Conservation (phyloP, 2,329 filamentous ascomycete species). For the Truncatella angustata region DNA sequence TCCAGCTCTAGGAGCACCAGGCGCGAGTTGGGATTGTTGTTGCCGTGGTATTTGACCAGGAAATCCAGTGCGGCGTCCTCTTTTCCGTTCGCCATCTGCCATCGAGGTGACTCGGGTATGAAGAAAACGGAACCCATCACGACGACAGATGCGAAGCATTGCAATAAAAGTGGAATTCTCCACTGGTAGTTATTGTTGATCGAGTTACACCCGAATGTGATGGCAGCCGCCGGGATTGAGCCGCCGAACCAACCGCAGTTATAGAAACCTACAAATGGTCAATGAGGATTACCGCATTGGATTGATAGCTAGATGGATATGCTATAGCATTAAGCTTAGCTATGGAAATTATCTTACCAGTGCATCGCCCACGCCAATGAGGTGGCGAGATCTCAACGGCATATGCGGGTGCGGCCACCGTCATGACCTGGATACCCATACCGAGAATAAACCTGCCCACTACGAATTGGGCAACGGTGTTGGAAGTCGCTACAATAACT, state of each 20-base stretch:
- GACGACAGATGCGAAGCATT: constrained; percentile 41
- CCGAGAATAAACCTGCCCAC: constrained; percentile 47
- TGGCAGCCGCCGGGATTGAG: constrained; percentile 46
- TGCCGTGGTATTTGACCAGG: constrained; percentile 41
- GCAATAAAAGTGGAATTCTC: constrained; percentile 48
- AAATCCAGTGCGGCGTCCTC: constrained; percentile 39
- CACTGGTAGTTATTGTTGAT: constrained; percentile 46
- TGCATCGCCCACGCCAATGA: constrained; percentile 49
- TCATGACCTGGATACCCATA: constrained; percentile 45
- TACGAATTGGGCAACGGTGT: constrained; percentile 37
- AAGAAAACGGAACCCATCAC: constrained; percentile 36
- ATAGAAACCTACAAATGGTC: constrained; percentile 38
- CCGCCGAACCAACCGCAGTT: constrained; percentile 55
- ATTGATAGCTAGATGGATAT: no score
- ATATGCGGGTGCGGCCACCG: constrained; percentile 47
- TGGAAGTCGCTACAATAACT: constrained; percentile 38
- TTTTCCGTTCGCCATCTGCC: constrained; percentile 37
- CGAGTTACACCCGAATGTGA: constrained; percentile 46
- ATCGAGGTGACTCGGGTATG: constrained; percentile 40
- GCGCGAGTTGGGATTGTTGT: constrained; percentile 35
- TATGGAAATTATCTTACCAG: constrained; percentile 26
- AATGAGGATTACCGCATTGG: no score
- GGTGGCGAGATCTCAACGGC: constrained; percentile 47
- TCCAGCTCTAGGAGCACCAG: constrained; percentile 39
- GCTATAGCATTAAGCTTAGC: not conserved